Evolutionary conservation across 371 early-diverging fungal species (phyloP), one percentile per base, ranked within the genome.

Genomic region (Rhizopus microsporus): DNA sequence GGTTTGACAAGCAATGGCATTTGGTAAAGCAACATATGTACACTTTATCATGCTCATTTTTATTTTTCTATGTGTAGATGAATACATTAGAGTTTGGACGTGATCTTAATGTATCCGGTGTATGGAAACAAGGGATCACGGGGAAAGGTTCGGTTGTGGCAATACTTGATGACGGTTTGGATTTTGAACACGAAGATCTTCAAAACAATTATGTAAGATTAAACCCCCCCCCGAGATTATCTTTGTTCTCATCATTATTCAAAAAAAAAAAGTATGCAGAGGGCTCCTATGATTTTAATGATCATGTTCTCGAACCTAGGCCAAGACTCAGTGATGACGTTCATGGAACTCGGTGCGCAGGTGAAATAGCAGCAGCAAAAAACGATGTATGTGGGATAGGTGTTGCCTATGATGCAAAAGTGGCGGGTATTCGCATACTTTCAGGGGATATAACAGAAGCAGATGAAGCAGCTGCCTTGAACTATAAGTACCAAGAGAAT

Each of bases 271-370:
- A 91, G 93, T 86, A 78, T 68, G 82, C 83, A 3, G 86, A 78
- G 51, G 96, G 95, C 0, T 96, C 97, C 0, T 94, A 92, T 60
- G 98, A 97, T 68, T 97, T 91, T 66, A 97, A 97, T 72, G 89
- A 90, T 57, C 85, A 89, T 61, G 80, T 69, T 3, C 63, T 65
- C 35, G 64, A 87, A 34, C 99, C 99, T 2, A 85, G 69, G 51
- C 99, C 98, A 32, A 67, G 75, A 12, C 57, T 91, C 1, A 13
- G 31, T 3, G 92, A 94, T 56, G 99, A 98, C 68, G 79, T 83
- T 32, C 99, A 99, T 70, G 99, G 98, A 31, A 98, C 99, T 2
- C 81, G 99, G 37, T 98, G 97, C 76, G 99, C 99, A 0, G 99
- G 98, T 7, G 95, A 96, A 78, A 93, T 99, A 15, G 99, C 96